A percentile compares a stretch with the other conserved stretches of the same genome.
These are phyloP conservation scores for Bryoerythrophyllum caledonicum DNA, from an alignment of 225 moss, liverwort and hornwort species.

Conservation along the genomic window DNA sequence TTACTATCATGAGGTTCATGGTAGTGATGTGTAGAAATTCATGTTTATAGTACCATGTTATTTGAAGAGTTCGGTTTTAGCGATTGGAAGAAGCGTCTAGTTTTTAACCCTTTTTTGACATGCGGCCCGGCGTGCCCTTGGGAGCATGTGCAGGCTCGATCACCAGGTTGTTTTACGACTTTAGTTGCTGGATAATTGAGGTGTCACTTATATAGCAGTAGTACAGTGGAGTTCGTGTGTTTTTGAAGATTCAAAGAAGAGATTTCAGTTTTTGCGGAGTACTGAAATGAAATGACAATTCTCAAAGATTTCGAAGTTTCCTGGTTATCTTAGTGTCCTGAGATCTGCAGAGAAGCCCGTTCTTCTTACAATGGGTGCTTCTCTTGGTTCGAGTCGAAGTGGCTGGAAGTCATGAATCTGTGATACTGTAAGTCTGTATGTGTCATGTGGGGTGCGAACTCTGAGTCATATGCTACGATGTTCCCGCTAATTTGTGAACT, in stretches of 20 bases:
- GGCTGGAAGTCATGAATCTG: background rate
- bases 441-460: background rate
- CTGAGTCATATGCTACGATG: background rate
- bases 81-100: background rate
- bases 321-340: no score
- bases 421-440: background rate
- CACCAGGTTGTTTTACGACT: background rate
- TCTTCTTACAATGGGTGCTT: background rate
- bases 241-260: background rate
- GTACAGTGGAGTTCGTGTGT: background rate
- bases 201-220: background rate
- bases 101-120: background rate
- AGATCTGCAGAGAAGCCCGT: background rate
- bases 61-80: no score
- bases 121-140: no score
- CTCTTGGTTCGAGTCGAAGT: background rate
- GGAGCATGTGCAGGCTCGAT: slow-evolving; percentile 8
- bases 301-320: slow-evolving; percentile 1
- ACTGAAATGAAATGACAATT: slow-evolving; percentile 2
- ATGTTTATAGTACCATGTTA: background rate
- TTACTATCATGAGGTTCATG: slow-evolving; percentile 14
- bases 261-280: background rate
- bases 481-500: background rate
- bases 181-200: background rate
- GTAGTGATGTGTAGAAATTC: no score